A percentile compares a stretch with the other conserved stretches of the same genome.
Evolutionary conservation across 2,329 filamentous ascomycete genomes (phyloP).

Genomic region (Chaetomium strumarium): DNA sequence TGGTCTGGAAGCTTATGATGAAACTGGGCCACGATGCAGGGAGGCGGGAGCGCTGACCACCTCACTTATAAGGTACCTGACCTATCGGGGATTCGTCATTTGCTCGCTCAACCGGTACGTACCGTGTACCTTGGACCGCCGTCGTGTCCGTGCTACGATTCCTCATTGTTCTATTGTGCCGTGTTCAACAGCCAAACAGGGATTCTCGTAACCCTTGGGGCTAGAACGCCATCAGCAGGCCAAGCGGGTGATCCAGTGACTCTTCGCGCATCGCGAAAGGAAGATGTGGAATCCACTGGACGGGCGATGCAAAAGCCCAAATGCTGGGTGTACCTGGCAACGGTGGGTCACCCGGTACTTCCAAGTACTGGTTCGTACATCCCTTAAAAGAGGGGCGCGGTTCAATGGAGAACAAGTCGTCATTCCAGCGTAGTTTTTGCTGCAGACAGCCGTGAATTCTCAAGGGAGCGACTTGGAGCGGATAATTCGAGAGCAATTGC

Average conservation of each 20-base stretch:
- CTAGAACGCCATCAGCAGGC: slow-evolving; percentile 9
- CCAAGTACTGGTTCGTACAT: neutral
- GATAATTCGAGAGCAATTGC: no score
- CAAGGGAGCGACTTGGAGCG: no score
- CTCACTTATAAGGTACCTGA: slow-evolving; percentile 8
- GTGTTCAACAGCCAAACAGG: slow-evolving; percentile 5
- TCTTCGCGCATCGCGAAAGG: neutral
- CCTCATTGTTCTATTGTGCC: neutral
- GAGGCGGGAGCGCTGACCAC: neutral
- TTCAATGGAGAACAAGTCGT: no score
- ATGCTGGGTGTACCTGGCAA: neutral
- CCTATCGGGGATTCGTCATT: neutral
- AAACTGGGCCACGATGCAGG: slow-evolving; percentile 4
- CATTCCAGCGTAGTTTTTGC: no score
- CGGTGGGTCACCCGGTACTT: slow-evolving; percentile 1
- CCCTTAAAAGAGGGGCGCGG: neutral
- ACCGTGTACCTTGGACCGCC: neutral
- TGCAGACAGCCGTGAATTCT: no score
- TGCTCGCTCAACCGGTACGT: neutral
- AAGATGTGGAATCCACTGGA: slow-evolving; percentile 6
- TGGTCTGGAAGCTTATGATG: slow-evolving; percentile 7
- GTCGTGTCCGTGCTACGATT: slow-evolving; percentile 1
- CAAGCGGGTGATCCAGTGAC: slow-evolving; percentile 10
- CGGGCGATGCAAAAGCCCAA: neutral
- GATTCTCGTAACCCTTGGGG: slow-evolving; percentile 7